Conservation (phyloP, 2,329 filamentous ascomycete genomes). For the Talaromyces atroroseus region DNA sequence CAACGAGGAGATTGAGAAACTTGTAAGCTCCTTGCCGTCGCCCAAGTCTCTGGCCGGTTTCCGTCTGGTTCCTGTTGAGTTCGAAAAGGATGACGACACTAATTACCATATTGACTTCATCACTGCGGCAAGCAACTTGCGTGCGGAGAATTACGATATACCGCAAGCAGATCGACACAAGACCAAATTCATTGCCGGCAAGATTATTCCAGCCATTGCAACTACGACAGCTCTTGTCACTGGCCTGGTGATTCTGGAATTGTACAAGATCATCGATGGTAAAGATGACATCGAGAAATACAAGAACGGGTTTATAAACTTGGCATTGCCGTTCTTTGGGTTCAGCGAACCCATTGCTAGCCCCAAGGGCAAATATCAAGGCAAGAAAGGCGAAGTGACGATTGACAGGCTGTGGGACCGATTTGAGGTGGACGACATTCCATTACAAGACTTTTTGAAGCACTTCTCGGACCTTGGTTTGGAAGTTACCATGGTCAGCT, state of each 20-base stretch:
- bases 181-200: constrained; percentile 99
- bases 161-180: constrained; percentile 87
- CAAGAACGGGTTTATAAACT: constrained; percentile 98
- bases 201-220: constrained; percentile 98
- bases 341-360: constrained; percentile 96
- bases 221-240: constrained; percentile 95
- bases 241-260: constrained; percentile 82
- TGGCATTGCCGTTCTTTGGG: constrained; percentile 94
- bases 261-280: constrained; percentile 95
- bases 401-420: constrained; percentile 98
- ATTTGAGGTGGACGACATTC: constrained; percentile 84
- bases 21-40: constrained; percentile 67
- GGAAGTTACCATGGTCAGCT: constrained; percentile 86
- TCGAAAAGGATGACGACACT: constrained; percentile 97
- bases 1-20: constrained; percentile 65
- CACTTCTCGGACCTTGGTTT: constrained; percentile 77
- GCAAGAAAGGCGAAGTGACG: constrained; percentile 67
- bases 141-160: constrained; percentile 98
- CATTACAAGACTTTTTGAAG: constrained; percentile 74
- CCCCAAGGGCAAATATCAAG: constrained; percentile 84
- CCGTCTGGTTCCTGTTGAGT: constrained; percentile 86
- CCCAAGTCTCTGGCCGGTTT: constrained; percentile 79
- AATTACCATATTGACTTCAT: constrained; percentile 99
- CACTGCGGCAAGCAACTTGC: constrained; percentile 90
- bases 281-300: constrained; percentile 97